Percentiles rank a stretch among this genome's conserved stretches.
phyloP scores from a whole-genome alignment of 352 stramenopile genomes.

The Pythium graminicola region DNA sequence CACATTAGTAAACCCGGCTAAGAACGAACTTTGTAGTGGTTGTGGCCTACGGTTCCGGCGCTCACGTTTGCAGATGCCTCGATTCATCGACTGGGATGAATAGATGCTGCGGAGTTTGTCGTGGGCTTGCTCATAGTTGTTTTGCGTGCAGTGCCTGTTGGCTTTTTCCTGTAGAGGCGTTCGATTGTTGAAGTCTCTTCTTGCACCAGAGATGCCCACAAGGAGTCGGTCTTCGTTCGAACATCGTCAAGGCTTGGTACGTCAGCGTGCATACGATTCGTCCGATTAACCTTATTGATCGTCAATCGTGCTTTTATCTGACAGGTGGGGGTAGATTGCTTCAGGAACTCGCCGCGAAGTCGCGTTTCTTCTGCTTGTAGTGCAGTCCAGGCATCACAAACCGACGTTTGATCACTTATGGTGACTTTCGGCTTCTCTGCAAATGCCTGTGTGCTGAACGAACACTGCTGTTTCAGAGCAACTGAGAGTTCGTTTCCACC shows the following conservation, averaged over 20 bases:
- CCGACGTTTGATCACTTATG: neutral
- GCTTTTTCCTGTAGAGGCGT: slow-evolving; percentile 17
- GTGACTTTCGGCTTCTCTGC: neutral
- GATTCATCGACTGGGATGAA: slow-evolving; percentile 43
- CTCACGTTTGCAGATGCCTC: slow-evolving; percentile 36
- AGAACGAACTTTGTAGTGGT: slow-evolving; percentile 48
- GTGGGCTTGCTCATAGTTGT: slow-evolving; percentile 3
- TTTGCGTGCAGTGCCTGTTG: neutral
- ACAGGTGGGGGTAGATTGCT: neutral
- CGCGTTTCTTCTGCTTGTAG: slow-evolving; percentile 49
- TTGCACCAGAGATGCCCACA: slow-evolving; percentile 23
- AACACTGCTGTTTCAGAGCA: slow-evolving; percentile 8
- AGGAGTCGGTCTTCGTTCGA: slow-evolving; percentile 22
- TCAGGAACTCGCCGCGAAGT: slow-evolving; percentile 24
- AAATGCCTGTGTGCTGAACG: neutral
- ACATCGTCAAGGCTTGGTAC: slow-evolving; percentile 1
- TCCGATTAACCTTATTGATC: neutral
- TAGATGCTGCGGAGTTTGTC: slow-evolving; percentile 16
- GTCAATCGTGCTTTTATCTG: neutral
- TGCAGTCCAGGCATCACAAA: slow-evolving; percentile 31
- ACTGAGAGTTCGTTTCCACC: neutral
- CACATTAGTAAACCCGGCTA: slow-evolving; percentile 63
- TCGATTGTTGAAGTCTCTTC: slow-evolving; percentile 23
- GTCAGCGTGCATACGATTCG: neutral
- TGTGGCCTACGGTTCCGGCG: slow-evolving; percentile 66